Base-by-base conservation (phyloP, 495 filamentous ascomycete genomes). In the Staphylotrichum longicolle region DNA sequence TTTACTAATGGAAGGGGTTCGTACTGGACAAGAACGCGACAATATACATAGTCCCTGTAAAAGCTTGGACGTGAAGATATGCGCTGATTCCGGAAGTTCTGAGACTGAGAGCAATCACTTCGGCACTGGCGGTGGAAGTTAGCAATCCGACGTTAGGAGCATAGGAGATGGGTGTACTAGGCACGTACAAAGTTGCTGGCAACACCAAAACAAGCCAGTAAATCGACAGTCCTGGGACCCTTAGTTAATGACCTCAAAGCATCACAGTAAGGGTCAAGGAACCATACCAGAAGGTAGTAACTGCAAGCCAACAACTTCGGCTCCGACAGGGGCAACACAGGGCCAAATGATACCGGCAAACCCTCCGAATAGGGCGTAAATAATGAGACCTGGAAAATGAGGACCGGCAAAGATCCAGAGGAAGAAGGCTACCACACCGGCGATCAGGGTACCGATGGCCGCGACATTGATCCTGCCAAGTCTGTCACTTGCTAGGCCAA, bases 341-440 rank as follows among this genome's bases (percentile, higher is more conserved):
- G 86, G 84, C 88, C 89, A 92, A 66, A 89, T 89, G 1, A 84
- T 86, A 33, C 89, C 90, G 6, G 87, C 81, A 11, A 92, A 85
- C 14, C 77, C 80, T 9, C 90, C 90, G 12, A 91, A 75, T 4
- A 94, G 68, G 7, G 86, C 82, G 64, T 88, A 93, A 63, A 91
- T 84, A 50, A 88, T 85, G 40, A 91, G 75, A 0, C 87, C 81
- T 3, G 83, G 84, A 69, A 85, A 88, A 57, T 74, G 82, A 63
- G 84, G 82, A 0, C 87, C 85, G 27, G 82, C 83, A 47, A 86
- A 75, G 34, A 68, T 85, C 89, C 89, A 94, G 7, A 92, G 75
- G 32, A 85, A 81, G 27, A 91, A 81, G 54, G 81, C 80, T 30
- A 84, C 74, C 7, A 91, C 37, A 10, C 83, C 87, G 9, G 80